Percentiles rank a stretch among this genome's conserved stretches.
These are phyloP conservation scores for Trypanosoma platydactyli DNA, from an alignment of 208 protist genomes.

Conservation along the genomic window DNA sequence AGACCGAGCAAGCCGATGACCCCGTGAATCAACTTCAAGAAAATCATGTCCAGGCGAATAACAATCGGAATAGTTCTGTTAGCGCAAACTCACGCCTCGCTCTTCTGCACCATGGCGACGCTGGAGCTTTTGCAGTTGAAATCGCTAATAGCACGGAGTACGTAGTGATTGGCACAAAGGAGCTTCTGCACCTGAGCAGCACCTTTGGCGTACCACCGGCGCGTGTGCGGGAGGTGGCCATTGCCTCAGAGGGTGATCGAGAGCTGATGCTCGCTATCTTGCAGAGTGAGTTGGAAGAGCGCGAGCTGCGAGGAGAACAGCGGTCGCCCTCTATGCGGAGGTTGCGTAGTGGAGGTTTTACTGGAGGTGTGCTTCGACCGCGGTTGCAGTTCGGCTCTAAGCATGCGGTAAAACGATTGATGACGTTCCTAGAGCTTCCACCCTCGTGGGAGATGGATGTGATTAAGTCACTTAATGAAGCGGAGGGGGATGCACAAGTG, in stretches of 20 bases:
- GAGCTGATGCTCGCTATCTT: conserved; percentile 62
- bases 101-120: not conserved
- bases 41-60: not conserved
- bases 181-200: conserved; percentile 44
- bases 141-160: not conserved
- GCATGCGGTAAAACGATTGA: conserved; percentile 54
- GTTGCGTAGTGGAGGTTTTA: conserved; percentile 5
- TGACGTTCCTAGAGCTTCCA: conserved; percentile 53
- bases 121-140: not conserved
- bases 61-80: no score
- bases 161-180: conserved; percentile 52
- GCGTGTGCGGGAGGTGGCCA: conserved; percentile 58
- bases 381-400: conserved; percentile 54
- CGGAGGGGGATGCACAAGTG: conserved; percentile 59
- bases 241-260: conserved; percentile 57
- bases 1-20: not conserved
- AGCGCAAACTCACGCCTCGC: not conserved
- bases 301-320: conserved; percentile 24
- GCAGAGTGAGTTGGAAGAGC: conserved; percentile 41
- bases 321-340: conserved; percentile 13
- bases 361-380: not conserved
- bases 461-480: conserved; percentile 58
- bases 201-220: conserved; percentile 37
- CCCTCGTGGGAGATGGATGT: conserved; percentile 53
- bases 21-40: not conserved